These are phyloP conservation scores for Hapsidospora chrysogenum DNA, from an alignment of 495 filamentous ascomycete species.

Conservation along the genomic window DNA sequence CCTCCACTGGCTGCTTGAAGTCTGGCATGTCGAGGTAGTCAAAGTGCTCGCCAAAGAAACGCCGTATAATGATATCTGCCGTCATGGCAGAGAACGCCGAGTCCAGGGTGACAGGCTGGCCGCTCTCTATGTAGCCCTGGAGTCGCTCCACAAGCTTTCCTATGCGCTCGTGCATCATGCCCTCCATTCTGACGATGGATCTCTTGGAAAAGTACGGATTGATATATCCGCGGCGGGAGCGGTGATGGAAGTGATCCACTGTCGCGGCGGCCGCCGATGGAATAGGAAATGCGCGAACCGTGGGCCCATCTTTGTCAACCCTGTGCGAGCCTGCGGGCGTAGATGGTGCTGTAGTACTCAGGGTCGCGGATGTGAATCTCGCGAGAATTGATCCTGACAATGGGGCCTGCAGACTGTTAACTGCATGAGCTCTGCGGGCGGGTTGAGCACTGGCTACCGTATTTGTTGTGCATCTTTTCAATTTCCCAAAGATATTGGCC, in stretches of 20 bases:
- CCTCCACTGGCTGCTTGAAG: slow-evolving; percentile 8
- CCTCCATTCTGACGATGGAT: slow-evolving; percentile 18
- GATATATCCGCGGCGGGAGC: slow-evolving; percentile 18
- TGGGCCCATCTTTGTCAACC: slow-evolving; percentile 9
- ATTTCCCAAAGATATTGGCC: slow-evolving; percentile 23
- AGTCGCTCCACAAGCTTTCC: slow-evolving; percentile 15
- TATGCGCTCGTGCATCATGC: slow-evolving; percentile 16
- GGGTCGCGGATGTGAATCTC: slow-evolving; percentile 40
- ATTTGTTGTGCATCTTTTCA: slow-evolving; percentile 27
- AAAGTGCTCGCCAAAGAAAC: slow-evolving; percentile 11
- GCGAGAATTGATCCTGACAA: slow-evolving; percentile 39
- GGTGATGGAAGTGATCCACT: slow-evolving; percentile 20
- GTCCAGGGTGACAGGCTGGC: slow-evolving; percentile 17
- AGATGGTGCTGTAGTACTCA: slow-evolving; percentile 33
- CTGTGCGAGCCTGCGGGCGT: slow-evolving; percentile 13
- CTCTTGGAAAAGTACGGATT: slow-evolving; percentile 24
- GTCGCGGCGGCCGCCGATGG: slow-evolving; percentile 8
- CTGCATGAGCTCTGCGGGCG: not conserved
- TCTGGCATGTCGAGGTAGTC: slow-evolving; percentile 10
- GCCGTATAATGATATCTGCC: slow-evolving; percentile 28
- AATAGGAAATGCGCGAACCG: slow-evolving; percentile 3
- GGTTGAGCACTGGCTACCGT: slow-evolving; percentile 13
- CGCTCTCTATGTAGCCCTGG: slow-evolving; percentile 1
- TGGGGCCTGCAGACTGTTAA: slow-evolving; percentile 24
- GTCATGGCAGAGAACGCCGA: slow-evolving; percentile 21